Evolutionary conservation across 2,329 filamentous ascomycete genomes (phyloP).

Genomic region (Pestalotiopsis sp.): DNA sequence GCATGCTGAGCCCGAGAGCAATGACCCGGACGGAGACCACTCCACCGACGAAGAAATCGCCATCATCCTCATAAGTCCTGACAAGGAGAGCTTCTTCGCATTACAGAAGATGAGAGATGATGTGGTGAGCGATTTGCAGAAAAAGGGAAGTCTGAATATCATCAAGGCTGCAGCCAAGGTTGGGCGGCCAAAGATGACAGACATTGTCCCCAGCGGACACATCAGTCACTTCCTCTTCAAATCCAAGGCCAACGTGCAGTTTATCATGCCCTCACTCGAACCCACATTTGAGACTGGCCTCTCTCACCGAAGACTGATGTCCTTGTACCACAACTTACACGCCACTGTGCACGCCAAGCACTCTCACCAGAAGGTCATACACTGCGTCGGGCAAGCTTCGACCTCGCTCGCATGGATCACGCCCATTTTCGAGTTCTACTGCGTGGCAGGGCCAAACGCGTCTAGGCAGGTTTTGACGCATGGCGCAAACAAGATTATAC

Average conservation of each 20-base stretch:
- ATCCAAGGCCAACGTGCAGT: slow-evolving; percentile 91
- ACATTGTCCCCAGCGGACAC: slow-evolving; percentile 79
- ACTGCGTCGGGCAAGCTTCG: slow-evolving; percentile 73
- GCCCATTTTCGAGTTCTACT: slow-evolving; percentile 90
- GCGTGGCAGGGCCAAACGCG: slow-evolving; percentile 79
- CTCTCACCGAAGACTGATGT: slow-evolving; percentile 73
- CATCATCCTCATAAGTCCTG: slow-evolving; percentile 86
- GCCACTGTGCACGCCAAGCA: slow-evolving; percentile 82
- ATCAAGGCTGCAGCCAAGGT: slow-evolving; percentile 72
- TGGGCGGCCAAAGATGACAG: slow-evolving; percentile 71
- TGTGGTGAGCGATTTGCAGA: slow-evolving; percentile 69
- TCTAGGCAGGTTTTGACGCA: slow-evolving; percentile 71
- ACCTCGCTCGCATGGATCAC: slow-evolving; percentile 90
- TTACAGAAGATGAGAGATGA: slow-evolving; percentile 74
- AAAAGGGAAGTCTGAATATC: slow-evolving; percentile 73
- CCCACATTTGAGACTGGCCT: slow-evolving; percentile 65
- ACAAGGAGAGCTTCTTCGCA: slow-evolving; percentile 92
- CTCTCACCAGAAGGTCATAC: slow-evolving; percentile 83
- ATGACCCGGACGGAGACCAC: slow-evolving; percentile 55
- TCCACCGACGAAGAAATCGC: slow-evolving; percentile 76
- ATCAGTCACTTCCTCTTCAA: slow-evolving; percentile 96
- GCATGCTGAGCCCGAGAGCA: slow-evolving; percentile 39
- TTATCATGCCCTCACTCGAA: slow-evolving; percentile 82
- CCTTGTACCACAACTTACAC: slow-evolving; percentile 84
- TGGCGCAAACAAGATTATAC: slow-evolving; percentile 84